These are phyloP conservation scores for Globisporangium rhizosaccharum DNA, from an alignment of 352 stramenopile genomes.

Conservation along the genomic window DNA sequence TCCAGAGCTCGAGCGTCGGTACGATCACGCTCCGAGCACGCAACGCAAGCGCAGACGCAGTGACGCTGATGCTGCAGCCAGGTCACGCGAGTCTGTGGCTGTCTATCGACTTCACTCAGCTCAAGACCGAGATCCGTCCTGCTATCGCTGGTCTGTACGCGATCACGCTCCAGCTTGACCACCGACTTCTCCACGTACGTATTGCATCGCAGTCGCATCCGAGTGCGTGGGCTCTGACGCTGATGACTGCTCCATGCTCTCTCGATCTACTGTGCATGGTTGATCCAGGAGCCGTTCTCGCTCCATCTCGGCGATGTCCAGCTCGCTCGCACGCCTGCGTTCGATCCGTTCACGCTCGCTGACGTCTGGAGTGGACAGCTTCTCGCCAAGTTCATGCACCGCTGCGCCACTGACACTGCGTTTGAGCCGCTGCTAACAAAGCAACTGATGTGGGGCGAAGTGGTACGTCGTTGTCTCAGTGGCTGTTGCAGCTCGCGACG, in stretches of 20 bases:
- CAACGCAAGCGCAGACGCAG: neutral
- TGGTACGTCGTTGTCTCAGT: conserved; percentile 12
- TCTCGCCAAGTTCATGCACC: conserved; percentile 17
- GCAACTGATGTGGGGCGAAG: conserved; percentile 33
- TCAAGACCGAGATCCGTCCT: neutral
- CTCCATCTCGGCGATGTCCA: conserved; percentile 5
- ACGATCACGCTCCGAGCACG: neutral
- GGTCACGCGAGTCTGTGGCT: neutral
- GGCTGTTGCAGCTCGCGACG: neutral
- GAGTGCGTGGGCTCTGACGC: neutral
- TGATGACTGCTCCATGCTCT: neutral
- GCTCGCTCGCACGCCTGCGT: neutral
- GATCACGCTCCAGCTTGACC: conserved; percentile 10
- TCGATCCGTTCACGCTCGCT: conserved; percentile 1
- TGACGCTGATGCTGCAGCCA: neutral
- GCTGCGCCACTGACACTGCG: conserved; percentile 21
- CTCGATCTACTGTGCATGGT: neutral
- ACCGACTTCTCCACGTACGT: conserved; percentile 7
- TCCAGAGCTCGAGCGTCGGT: neutral
- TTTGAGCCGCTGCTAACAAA: conserved; percentile 23
- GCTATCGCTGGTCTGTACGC: neutral
- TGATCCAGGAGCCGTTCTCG: conserved; percentile 1
- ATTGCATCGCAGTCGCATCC: neutral
- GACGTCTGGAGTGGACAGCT: conserved; percentile 21
- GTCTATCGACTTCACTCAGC: conserved; percentile 6